Base-by-base conservation (phyloP, 176 grass and related monocot genomes). In the Eleusine coracana region DNA sequence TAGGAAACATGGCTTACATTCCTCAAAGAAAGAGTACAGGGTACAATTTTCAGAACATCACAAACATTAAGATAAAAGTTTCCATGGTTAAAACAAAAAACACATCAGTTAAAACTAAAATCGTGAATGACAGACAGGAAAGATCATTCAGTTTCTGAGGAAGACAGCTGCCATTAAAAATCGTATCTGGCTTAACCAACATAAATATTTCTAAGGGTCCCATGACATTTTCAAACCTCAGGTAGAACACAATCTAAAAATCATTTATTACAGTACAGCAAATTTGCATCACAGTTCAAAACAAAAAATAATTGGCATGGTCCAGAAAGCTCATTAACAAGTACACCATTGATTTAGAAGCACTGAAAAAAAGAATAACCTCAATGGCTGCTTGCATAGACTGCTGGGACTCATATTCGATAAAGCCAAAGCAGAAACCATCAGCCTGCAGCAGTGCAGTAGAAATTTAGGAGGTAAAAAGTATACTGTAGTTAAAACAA, bases 371-470 rank as follows among this genome's bases (percentile, higher is more conserved):
- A 60, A 65, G 10, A 5, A 70, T 66, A 70, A 94, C 92, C 92
- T 94, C 68, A 84, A 94, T 89, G 68, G 87, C 92, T 49, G 73
- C 77, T 87, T 87, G 77, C 92, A 91, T 94, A 49, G 92, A 89
- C 70, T 89, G 68, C 49, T 77, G 68, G 10, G 86, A 83, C 73
- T 87, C 84, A 56, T 85, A 94, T 70, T 94, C 84, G 46, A 94
- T 75, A 91, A 94, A 94, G 10, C 92, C 92, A 83, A 87, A 91
- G 62, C 82, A 87, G 49, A 85, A 94, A 10, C 70, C 74, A 34
- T 91, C 77, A 67, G 62, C 55, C 92, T 94, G 80, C 31, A 87
- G 65, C 31, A 64, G 56, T 52, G 9, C 16, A 63, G 58, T 41
- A 66, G 62, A 9, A 75, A n/a, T n/a, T 40, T 63, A 81, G n/a